phyloP scores from a whole-genome alignment of 371 early-diverging fungal species.

The Mortierella sp. region DNA sequence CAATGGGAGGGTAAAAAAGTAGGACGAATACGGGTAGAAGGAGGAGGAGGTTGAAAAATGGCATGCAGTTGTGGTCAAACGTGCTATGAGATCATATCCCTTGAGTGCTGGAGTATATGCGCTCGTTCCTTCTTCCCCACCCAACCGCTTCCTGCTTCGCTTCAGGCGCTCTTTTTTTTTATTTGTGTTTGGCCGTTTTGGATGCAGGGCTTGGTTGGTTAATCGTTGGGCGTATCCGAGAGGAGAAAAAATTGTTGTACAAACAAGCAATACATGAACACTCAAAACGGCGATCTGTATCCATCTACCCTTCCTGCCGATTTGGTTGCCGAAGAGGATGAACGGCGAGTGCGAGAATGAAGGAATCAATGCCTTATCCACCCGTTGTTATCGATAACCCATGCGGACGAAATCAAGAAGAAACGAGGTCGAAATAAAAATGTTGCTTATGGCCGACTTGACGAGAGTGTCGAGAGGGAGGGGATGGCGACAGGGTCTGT shows the following conservation, averaged over 20 bases:
- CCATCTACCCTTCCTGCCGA: background rate
- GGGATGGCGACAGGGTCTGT: background rate
- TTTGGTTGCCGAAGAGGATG: background rate
- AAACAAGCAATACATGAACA: background rate
- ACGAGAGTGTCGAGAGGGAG: background rate
- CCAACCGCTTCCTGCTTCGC: background rate
- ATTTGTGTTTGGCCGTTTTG: constrained; percentile 31
- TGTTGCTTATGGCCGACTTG: background rate
- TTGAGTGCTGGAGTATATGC: too few relatives aligned
- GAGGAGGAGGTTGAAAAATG: background rate
- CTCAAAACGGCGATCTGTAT: constrained; percentile 2
- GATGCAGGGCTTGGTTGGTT: constrained; percentile 10
- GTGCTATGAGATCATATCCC: constrained; percentile 23
- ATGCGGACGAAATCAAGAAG: background rate
- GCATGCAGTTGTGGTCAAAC: background rate
- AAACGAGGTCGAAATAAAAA: background rate
- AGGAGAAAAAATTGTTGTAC: background rate
- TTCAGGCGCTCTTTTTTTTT: background rate
- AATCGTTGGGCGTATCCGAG: constrained; percentile 2
- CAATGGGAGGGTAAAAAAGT: background rate
- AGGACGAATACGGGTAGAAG: too few relatives aligned
- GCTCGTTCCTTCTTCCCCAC: background rate
- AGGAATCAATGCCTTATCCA: background rate
- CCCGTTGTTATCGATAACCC: background rate
- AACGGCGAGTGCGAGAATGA: background rate